A percentile compares a stretch with the other conserved stretches of the same genome.
These are phyloP conservation scores for Hura crepitans DNA, from an alignment of 441 rosid genomes.

Conservation along the genomic window DNA sequence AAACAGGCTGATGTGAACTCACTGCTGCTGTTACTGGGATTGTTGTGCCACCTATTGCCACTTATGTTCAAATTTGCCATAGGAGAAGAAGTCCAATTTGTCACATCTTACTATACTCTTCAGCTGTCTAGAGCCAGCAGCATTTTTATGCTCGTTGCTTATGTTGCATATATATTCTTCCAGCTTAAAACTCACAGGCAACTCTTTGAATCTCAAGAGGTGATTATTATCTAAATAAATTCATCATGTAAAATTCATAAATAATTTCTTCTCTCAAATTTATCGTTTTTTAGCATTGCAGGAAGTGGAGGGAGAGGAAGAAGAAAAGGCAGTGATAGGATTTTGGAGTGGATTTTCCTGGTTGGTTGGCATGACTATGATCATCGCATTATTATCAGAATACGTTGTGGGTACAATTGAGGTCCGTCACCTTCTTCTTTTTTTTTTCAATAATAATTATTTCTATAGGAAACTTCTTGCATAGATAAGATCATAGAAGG, in stretches of 20 bases:
- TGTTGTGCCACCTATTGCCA: conserved; percentile 69
- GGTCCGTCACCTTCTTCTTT: no score
- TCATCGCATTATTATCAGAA: conserved; percentile 70
- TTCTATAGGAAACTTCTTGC: no score
- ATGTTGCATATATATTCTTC: conserved; percentile 57
- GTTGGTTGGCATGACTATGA: conserved; percentile 71
- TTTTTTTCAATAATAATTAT: no score
- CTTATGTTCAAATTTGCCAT: conserved; percentile 43
- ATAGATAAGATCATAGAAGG: no score
- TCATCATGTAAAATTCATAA: no score
- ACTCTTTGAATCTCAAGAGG: conserved; percentile 61
- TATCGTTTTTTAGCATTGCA: conserved; percentile 16
- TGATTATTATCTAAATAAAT: not conserved
- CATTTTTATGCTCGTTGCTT: conserved; percentile 49
- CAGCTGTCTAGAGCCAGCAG: conserved; percentile 70
- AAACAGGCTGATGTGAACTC: conserved; percentile 84
- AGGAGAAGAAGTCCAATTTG: conserved; percentile 9
- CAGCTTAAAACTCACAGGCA: conserved; percentile 68
- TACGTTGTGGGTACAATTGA: conserved; percentile 82
- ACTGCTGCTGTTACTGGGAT: conserved; percentile 50
- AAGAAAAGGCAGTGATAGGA: conserved; percentile 68
- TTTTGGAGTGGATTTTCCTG: conserved; percentile 76
- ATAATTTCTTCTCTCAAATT: not conserved
- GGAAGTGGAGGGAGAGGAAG: conserved; percentile 52
- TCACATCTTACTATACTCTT: conserved; percentile 31